Base-by-base conservation (phyloP, 352 stramenopile species). In the Phytophthora sp. region DNA sequence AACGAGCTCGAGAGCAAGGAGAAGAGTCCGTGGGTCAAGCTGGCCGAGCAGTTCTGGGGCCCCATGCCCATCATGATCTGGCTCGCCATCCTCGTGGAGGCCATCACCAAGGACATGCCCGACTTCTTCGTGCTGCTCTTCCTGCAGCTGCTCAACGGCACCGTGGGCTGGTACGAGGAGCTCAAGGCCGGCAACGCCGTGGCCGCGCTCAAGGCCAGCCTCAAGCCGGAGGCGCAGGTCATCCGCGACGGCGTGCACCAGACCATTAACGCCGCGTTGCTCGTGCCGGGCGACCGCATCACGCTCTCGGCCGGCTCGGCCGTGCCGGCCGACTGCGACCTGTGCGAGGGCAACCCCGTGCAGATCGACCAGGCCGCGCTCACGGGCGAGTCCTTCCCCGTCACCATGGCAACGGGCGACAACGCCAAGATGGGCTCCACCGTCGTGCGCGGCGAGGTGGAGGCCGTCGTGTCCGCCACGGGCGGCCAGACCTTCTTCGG, bases 221-320 rank as follows among this genome's bases (percentile, higher is more conserved):
- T 98, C 34, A 95, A 92, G 61, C 86, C 92, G 2, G 79, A 97
- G 34, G 89, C 83, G 6, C 74, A 91, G 27, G 88, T 96, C 13
- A 92, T 97, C 37, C 89, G 94, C 23, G 90, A 98, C 58, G 93
- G 92, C 41, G 76, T 95, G 23, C 88, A 91, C 69, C 72, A 92
- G 61, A 96, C 80, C 26, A 91, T 98, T 35, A 94, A 97, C 69
- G 88, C 89, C 2, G 75, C 91, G 37, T 56, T 91, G 39, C 81
- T 99, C 24, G 96, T 99, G 31, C 96, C 95, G 12, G 97, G 97
- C 23, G 97, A 99, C 72, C 74, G 97, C 35, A 63, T 99, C n/a
- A 84, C 92, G 28, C 72, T 99, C 5, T 74, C 77, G 11, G 69
- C 92, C 7, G 97, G 97, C 15, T 88, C 92, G 3, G 90, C 92